These are phyloP conservation scores for Truncatella angustata DNA, from an alignment of 2,329 filamentous ascomycete genomes.

Conservation along the genomic window DNA sequence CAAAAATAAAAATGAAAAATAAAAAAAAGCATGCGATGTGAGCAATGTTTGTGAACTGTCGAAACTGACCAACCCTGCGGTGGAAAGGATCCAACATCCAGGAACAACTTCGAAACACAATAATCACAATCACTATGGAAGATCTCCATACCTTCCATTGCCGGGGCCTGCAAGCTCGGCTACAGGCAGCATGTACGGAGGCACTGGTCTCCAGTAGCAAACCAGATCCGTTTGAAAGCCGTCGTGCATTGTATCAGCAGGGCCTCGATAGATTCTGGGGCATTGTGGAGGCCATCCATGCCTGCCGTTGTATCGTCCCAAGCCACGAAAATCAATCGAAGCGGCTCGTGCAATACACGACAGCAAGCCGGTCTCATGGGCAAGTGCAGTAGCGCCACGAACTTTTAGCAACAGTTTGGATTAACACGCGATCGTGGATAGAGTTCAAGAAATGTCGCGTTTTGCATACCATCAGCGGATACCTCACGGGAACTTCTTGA, in stretches of 20 bases:
- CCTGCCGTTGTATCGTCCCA: neutral
- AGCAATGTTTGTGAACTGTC: too few species aligned
- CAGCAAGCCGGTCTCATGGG: neutral
- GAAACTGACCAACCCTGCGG: too few species aligned
- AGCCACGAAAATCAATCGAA: neutral
- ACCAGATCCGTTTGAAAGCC: too few species aligned
- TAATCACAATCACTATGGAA: neutral
- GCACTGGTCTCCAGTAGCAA: too few species aligned
- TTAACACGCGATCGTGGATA: neutral
- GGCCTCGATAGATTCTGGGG: too few species aligned
- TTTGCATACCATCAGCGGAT: neutral
- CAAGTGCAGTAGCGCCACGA: neutral
- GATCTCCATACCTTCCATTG: neutral
- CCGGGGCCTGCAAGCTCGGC: neutral
- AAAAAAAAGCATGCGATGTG: too few species aligned
- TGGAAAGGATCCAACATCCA: neutral
- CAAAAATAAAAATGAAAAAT: too few species aligned
- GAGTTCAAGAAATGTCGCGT: neutral
- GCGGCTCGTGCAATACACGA: neutral
- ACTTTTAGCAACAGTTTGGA: neutral
- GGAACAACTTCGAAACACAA: neutral
- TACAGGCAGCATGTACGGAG: neutral
- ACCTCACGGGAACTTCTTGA: too few species aligned
- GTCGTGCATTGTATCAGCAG: too few species aligned
- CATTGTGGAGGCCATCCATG: too few species aligned